These are phyloP conservation scores for Licmophora abbreviata DNA, from an alignment of 108 stramenopile species.

Conservation along the genomic window DNA sequence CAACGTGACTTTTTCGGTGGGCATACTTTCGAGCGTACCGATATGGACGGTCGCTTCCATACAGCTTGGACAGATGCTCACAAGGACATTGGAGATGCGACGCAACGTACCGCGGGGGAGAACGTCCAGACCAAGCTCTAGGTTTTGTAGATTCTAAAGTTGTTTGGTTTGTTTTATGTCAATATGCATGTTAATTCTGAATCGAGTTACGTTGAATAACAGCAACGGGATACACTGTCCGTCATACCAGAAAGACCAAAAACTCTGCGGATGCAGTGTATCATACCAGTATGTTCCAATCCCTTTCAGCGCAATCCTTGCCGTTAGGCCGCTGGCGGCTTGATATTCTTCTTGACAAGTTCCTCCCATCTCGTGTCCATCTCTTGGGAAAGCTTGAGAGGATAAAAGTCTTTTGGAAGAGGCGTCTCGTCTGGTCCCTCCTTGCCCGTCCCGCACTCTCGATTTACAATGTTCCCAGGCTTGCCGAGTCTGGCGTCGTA, in stretches of 20 bases:
- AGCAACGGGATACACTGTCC: too few species aligned
- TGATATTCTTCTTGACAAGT: conserved; percentile 4
- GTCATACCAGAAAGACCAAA: too few species aligned
- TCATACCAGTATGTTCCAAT: too few species aligned
- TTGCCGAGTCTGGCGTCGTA: background rate
- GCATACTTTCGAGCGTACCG: conserved; percentile 82
- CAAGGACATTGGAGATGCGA: conserved; percentile 71
- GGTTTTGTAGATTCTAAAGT: background rate
- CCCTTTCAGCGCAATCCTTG: too few species aligned
- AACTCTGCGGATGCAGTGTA: too few species aligned
- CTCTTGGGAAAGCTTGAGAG: background rate
- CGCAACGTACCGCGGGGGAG: conserved; percentile 74
- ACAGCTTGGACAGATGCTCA: conserved; percentile 57
- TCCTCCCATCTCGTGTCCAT: background rate
- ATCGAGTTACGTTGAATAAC: too few species aligned
- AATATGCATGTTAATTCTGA: too few species aligned
- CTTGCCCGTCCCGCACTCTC: conserved; percentile 7
- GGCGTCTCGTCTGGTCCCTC: conserved; percentile 2
- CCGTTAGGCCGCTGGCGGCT: too few species aligned
- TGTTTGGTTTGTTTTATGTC: too few species aligned
- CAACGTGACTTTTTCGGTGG: conserved; percentile 95
- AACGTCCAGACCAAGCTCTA: conserved; percentile 11
- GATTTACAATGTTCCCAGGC: conserved; percentile 1
- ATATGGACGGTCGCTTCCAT: conserved; percentile 43
- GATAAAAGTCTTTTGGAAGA: background rate